Base-by-base conservation (phyloP, 805 yeast genomes). In the Monosporozyma aerobia region DNA sequence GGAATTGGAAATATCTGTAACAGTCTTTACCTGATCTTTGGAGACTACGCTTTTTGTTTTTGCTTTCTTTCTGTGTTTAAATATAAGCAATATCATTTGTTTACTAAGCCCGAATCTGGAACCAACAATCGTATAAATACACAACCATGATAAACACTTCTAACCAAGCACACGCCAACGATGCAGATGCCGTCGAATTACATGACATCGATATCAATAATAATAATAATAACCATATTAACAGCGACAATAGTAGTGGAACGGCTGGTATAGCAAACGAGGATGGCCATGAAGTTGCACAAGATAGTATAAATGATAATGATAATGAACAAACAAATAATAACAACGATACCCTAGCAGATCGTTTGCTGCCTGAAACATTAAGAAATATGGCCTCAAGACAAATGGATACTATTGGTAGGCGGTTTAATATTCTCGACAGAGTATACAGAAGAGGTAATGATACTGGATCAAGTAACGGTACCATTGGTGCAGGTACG, bases 391-490 rank as follows among this genome's bases (percentile, higher is more conserved):
- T 55, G 22, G 59, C 62, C 14, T 48, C 57, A 8, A 60, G 62
- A 49, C 62, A 58, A 19, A 56, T 64, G 22, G 59, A 55, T 22
- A 53, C 53, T 11, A 60, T 71, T 16, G 70, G 74, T 9, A 66
- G 67, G 48, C 67, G 68, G 51, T 73, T 73, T 57, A 74, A 74
- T 56, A 62, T 73, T 9, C 53, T 73, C 22, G 77, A 73, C 57
- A 61, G 70, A 47, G 51, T 71, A 1, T 72, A 71, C 54, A 63
- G 62, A 41, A 62, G 57, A 23, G 58, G 53, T 44, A 51, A 30
- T 29, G 55, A 62, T 30, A 45, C 54, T 27, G 54, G 40, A 32
- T 30, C 54, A 44, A 32, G 46, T 46, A 25, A 48, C 19, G 43
- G 47, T 45, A n/a, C 40, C 9, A 32, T 33, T 16, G 53, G 52